Base-by-base conservation (phyloP, 2,329 filamentous ascomycete species). In the Fonsecaea erecta region DNA sequence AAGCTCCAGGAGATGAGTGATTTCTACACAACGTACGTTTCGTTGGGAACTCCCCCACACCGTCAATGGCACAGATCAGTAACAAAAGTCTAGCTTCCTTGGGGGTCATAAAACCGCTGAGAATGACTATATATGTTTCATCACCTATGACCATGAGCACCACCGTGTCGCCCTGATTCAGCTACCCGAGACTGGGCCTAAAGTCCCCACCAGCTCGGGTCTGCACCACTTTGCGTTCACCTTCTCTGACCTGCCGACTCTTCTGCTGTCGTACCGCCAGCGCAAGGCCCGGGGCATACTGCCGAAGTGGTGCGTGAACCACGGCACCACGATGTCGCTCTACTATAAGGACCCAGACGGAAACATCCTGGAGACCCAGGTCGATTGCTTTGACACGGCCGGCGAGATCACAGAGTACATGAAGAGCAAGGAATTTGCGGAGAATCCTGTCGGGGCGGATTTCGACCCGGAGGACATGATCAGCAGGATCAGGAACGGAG, bases 271-370 rank as follows among this genome's bases (percentile, higher is more conserved):
- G 2, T 65, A 65, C 16, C 59, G 58, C 16, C 63, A 65, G 53
- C 59, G 63, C 34, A 62, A 65, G 16, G 53, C 52, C 32, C 46
- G 24, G 30, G 59, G 59, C 5, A 59, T 65, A 48, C 18, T 46
- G 28, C 63, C 63, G 5, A 30, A 74, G 4, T 82, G 79, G 79
- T 76, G 71, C 64, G 74, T 82, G 35, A 82, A 84, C 69, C 82
- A 84, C 68, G 82, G 82, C 4, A 74, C 76, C 0, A 83, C 78
- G 1, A 80, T 75, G 0, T 78, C 76, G 66, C 78, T 84, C 37
- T 84, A 84, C 70, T 84, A 83, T 70, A 64, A 68, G 8, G 82
- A 84, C 69, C 81, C 81, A 4, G 81, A 84, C 69, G 79, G 80
- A n/a, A 83, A 83, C 71, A 65, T 73, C 68, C 57, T 84, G 40